Evolutionary conservation across 352 stramenopile genomes (phyloP), one percentile per base, ranked within the genome.

Genomic region (Phytophthora melonis): DNA sequence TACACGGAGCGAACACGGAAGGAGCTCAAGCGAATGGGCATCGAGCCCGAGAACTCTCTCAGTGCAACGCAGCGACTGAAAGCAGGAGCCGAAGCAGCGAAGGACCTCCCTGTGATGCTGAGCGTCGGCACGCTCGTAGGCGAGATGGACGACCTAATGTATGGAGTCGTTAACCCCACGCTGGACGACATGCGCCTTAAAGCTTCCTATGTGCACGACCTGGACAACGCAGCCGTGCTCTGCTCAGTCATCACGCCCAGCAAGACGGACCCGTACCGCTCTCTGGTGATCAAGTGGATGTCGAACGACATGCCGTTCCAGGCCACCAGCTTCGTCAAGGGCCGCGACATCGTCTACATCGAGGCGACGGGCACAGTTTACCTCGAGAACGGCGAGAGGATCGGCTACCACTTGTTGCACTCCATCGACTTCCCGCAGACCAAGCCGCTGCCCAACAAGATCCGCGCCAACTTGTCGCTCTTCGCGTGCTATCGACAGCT

Each of bases 341-440:
- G 14, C 36, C 72, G 76, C 1, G 76, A 83, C 45, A 78, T 77
- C 21, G 62, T 79, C 6, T 76, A 73, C 43, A 76, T 91, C 47
- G 66, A 79, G 34, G 70, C 67, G 4, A 83, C 72, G 0, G 80
- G 80, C 3, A 66, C 75, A 8, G 11, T 60, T 13, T 52, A 69
- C 23, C 50, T 68, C 16, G 23, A 47, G 1, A 68, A 74, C 16
- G 77, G 79, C 4, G 68, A 79, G 8, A 71, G 74, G 14, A 60
- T 73, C 11, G 79, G 77, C 1, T 86, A 81, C 47, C 69, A 78
- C 21, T 66, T 83, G 62, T 54, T 81, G 30, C 74, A 83, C 54
- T 83, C 79, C n/a, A 58, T 87, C 60, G 71, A 84, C 43, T 78
- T 90, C 13, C 61, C 74, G 0, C 63, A 84, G 34, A 78, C 81